Percentiles rank a stretch among this genome's conserved stretches.
Conservation (phyloP, 345 rosid species). For the Rhodamnia rubescens region DNA sequence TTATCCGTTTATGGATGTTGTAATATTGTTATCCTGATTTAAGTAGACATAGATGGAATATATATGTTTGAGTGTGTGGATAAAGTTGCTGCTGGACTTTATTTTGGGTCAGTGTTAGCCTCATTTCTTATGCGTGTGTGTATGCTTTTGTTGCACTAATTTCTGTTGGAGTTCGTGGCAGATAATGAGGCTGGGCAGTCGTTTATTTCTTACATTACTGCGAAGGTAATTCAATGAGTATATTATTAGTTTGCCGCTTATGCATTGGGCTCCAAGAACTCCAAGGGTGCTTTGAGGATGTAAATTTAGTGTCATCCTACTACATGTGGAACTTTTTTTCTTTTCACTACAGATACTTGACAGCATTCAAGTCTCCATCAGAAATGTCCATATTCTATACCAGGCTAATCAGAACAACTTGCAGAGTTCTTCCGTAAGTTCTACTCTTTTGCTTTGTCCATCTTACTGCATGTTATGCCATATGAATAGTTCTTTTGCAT, state of each 20-base stretch:
- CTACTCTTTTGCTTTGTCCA: neutral
- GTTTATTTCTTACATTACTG: conserved; percentile 60
- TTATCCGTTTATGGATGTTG: neutral
- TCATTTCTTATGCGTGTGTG: neutral
- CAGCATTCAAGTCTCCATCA: conserved; percentile 73
- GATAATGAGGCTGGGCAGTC: conserved; percentile 69
- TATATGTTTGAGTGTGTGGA: neutral
- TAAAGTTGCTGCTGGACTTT: neutral
- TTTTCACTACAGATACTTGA: conserved; percentile 52
- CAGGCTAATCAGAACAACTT: conserved; percentile 12
- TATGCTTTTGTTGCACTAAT: neutral
- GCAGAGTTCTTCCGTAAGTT: conserved; percentile 48
- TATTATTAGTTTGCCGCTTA: neutral
- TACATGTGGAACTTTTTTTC: neutral
- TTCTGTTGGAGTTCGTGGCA: conserved; percentile 16
- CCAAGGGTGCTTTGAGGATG: conserved; percentile 42
- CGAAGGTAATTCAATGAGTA: conserved; percentile 43
- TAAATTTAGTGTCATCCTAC: neutral
- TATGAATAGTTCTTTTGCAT: neutral
- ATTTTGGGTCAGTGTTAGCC: neutral
- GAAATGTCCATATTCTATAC: conserved; percentile 65
- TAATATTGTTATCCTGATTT: neutral
- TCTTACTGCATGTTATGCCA: neutral
- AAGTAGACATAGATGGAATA: neutral
- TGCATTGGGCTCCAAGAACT: conserved; percentile 12